Conservation (phyloP, 2,329 filamentous ascomycete species). For the Phyllosticta ampelicida region DNA sequence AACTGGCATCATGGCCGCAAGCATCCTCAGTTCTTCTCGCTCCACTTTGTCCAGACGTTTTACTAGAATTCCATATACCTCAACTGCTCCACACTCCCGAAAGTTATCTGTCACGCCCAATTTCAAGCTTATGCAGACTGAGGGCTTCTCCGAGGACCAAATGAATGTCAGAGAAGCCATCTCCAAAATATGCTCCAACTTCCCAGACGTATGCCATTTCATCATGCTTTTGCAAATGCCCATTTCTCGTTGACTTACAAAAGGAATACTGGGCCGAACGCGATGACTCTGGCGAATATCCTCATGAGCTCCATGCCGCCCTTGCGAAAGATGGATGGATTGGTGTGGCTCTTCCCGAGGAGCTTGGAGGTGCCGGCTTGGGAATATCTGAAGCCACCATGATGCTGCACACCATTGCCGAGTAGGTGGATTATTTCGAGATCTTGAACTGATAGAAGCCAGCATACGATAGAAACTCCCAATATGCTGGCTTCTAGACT, state of each 20-base stretch:
- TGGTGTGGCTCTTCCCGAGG: slow-evolving; percentile 67
- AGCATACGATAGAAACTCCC: too few relatives aligned
- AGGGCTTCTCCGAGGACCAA: slow-evolving; percentile 62
- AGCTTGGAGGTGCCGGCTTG: slow-evolving; percentile 61
- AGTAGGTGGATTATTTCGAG: slow-evolving; percentile 32
- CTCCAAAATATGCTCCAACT: slow-evolving; percentile 55
- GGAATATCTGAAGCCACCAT: slow-evolving; percentile 74
- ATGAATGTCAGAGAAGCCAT: slow-evolving; percentile 62
- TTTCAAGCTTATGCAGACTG: slow-evolving; percentile 55
- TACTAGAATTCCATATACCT: background rate
- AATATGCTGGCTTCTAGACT: background rate
- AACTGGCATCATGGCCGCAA: background rate
- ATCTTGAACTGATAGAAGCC: too few relatives aligned
- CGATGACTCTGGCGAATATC: slow-evolving; percentile 60
- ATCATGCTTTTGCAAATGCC: slow-evolving; percentile 3
- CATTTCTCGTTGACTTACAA: background rate
- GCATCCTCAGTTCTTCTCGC: background rate
- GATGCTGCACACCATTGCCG: slow-evolving; percentile 76
- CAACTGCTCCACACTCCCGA: background rate
- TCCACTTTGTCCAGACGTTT: background rate
- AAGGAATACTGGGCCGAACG: slow-evolving; percentile 62
- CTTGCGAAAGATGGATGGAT: slow-evolving; percentile 69
- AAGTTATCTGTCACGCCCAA: slow-evolving; percentile 22
- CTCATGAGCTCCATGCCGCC: slow-evolving; percentile 63
- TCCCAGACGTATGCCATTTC: slow-evolving; percentile 42